Base-by-base conservation (phyloP, 352 stramenopile genomes). In the Pythium rhizo-oryzae region DNA sequence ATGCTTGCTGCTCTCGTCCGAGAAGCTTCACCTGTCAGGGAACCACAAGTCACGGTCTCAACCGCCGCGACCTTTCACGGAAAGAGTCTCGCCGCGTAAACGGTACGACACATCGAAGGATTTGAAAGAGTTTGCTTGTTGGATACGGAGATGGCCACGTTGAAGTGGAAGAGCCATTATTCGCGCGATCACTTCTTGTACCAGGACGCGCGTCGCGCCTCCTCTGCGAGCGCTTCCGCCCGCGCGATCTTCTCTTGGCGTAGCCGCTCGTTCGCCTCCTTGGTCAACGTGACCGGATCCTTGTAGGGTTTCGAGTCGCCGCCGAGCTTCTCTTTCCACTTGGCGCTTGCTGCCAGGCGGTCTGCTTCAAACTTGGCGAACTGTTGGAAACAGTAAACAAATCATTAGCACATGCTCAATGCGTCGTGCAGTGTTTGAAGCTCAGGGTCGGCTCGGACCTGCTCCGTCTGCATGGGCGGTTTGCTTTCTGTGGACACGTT, bases 401-500 rank as follows among this genome's bases (percentile, higher is more conserved):
- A 7, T 33, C 23, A 49, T 39, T 4, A 61, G 16, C 41, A n/a
- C 5, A 8, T 2, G 15, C 13, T 7, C 11, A 47, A n/a, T 7
- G 41, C 4, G 18, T 50, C 43, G 13, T n/a, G 43, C 19, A 16
- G 43, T 8, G 8, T 15, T 28, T 25, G 46, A 28, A 19, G 15
- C 9, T 54, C 49, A 2, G 15, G 7, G 6, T 19, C 8, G 19
- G 11, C 62, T 30, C 76, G 21, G 70, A 90, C 84, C 52, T 90
- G 81, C 5, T 87, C 69, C 8, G 75, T 88, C 37, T 75, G 71
- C 59, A 78, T 69, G 15, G 73, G 74, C 8, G 68, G 67, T 11
- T 79, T 82, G 13, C 80, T 47, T 44, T 92, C 81, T 4, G 80
- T 80, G 19, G 84, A 94, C 28, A 66, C 67, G 51, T 94, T 85